Percentiles rank a stretch among this genome's conserved stretches.
phyloP scores from a whole-genome alignment of 73 alveolate genomes.

The Symbiodinium pilosum region DNA sequence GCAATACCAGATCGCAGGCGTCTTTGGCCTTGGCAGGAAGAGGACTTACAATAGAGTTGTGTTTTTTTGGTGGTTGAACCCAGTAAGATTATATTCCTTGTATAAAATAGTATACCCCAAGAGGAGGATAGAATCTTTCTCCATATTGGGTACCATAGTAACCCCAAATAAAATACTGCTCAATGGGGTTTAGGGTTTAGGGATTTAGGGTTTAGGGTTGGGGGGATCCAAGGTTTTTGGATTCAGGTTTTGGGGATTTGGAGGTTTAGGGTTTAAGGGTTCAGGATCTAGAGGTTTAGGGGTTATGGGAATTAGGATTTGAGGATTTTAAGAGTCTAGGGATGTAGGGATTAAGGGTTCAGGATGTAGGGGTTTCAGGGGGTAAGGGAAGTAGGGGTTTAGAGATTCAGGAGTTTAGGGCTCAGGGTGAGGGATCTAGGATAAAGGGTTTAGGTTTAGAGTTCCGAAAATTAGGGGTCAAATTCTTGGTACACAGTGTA shows the following conservation, averaged over 20 bases:
- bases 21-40: conserved; percentile 51
- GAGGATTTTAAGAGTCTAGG: no score
- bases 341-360: no score
- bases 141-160: no score
- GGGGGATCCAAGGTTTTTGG: background rate
- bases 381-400: no score
- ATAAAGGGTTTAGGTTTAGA: background rate
- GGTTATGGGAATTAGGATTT: background rate
- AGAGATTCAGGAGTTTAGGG: background rate
- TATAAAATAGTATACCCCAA: no score
- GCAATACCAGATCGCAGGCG: conserved; percentile 68
- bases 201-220: background rate
- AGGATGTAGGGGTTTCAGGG: no score
- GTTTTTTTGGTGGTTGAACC: no score
- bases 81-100: no score
- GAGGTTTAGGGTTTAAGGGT: background rate
- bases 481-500: no score
- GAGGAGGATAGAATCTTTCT: no score
- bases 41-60: no score
- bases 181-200: background rate
- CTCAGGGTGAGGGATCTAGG: background rate
- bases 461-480: no score
- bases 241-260: background rate
- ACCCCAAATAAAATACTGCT: background rate
- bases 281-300: background rate